Conservation (phyloP, 1,284 basidiomycete species). For the Cryptococcus hybrid region DNA sequence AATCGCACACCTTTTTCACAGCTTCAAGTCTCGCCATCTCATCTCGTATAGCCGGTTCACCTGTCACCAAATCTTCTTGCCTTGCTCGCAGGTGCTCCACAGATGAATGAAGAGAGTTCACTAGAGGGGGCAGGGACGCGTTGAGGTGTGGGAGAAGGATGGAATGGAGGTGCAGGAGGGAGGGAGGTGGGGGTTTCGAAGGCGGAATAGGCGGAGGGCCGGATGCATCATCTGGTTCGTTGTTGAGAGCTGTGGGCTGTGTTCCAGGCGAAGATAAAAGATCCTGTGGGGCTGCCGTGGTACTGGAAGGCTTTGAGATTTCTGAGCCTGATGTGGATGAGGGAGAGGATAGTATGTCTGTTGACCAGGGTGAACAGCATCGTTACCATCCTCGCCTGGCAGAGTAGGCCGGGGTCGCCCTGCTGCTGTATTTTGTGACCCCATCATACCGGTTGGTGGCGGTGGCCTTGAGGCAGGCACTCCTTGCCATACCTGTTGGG, state of each 20-base stretch:
- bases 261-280: slow-evolving; percentile 35
- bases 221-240: slow-evolving; percentile 10
- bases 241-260: slow-evolving; percentile 38
- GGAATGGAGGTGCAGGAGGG: slow-evolving; percentile 78
- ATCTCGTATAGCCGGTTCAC: slow-evolving; percentile 88
- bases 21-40: slow-evolving; percentile 94
- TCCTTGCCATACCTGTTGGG: no score
- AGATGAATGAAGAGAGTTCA: slow-evolving; percentile 65
- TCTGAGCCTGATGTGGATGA: no score
- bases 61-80: slow-evolving; percentile 77
- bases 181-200: slow-evolving; percentile 65
- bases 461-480: no score
- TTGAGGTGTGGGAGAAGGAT: slow-evolving; percentile 73
- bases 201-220: slow-evolving; percentile 75
- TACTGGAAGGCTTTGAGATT: slow-evolving; percentile 1
- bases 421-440: no score
- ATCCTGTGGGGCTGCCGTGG: slow-evolving; percentile 24
- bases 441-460: no score
- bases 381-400: no score
- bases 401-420: no score
- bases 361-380: no score
- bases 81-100: slow-evolving; percentile 73
- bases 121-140: slow-evolving; percentile 65
- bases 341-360: no score
- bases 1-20: slow-evolving; percentile 86